Conservation (phyloP, 495 filamentous ascomycete species). For the Clohesyomyces aquaticus region DNA sequence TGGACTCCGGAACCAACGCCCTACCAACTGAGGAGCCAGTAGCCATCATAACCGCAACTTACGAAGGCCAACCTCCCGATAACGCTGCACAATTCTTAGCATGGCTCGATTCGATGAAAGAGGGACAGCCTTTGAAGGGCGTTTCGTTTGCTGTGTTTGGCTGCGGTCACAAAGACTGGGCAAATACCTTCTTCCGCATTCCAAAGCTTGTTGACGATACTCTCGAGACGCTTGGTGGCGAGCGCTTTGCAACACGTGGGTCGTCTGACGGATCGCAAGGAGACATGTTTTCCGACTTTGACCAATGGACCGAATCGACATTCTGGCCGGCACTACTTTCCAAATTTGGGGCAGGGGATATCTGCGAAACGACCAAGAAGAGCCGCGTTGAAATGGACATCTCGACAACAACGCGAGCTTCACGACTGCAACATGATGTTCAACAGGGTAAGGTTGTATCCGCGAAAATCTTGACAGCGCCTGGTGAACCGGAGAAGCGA, state of each 20-base stretch:
- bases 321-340: conserved; percentile 67
- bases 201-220: conserved; percentile 57
- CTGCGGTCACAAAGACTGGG: conserved; percentile 63
- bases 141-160: conserved; percentile 63
- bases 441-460: conserved; percentile 57
- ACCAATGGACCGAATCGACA: conserved; percentile 59
- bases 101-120: conserved; percentile 58
- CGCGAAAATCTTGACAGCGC: conserved; percentile 56
- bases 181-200: conserved; percentile 68
- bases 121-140: conserved; percentile 10
- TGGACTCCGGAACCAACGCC: conserved; percentile 63
- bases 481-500: conserved; percentile 59
- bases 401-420: conserved; percentile 58
- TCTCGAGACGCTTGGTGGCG: conserved; percentile 57
- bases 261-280: conserved; percentile 63
- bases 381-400: conserved; percentile 58
- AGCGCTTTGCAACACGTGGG: conserved; percentile 59
- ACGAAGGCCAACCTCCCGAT: conserved; percentile 72
- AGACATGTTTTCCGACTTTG: conserved; percentile 72
- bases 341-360: conserved; percentile 37
- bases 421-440: conserved; percentile 68
- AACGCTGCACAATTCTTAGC: conserved; percentile 68
- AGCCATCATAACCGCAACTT: conserved; percentile 66
- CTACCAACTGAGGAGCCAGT: conserved; percentile 65
- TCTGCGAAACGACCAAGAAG: conserved; percentile 17